Base-by-base conservation (phyloP, 805 yeast species). In the Metschnikowia borealis region DNA sequence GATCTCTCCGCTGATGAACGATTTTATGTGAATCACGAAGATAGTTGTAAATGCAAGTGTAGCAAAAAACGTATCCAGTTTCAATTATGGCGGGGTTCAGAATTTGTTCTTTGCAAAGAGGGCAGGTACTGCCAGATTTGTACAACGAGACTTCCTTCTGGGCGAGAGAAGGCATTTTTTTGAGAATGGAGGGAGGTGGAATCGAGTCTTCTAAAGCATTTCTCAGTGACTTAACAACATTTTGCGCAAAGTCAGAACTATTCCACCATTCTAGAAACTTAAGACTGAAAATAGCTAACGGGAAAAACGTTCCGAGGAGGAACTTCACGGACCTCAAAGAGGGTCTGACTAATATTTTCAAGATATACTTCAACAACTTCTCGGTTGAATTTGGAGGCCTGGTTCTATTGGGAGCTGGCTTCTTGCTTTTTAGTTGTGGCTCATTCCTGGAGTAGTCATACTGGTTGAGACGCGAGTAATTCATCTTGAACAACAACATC, bases 241-340 rank as follows among this genome's bases (percentile, higher is more conserved):
- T 79, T 3, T 78, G 66, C 3, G 88, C 82, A 61, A 89, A 79
- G 52, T 86, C 89, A 14, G 90, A 82, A 23, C 87, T 79, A 53
- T 83, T 82, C 95, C 96, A 91, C 97, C 97, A 91, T 65, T 91
- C 97, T 34, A 89, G 73, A 58, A 91, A 88, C 67, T 89, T 89
- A 53, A 91, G 74, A 21, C 84, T 61, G 62, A 92, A 90, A 46
- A 91, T 85, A 2, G 95, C 88, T 0, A 85, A 76, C 0, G 97
- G 97, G 67, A 92, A 81, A 41, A 83, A 64, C 2, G 87, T 69
- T 45, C 81, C 77, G 56, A 78, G 48, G 56, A 69, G 50, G 17
- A 67, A 55, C 52, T 67, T 64, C 50, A 63, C 51, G 37, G 69
- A 52, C 59, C 54, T 64, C 69, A 71, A 62, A 46, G 65, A 49